These are phyloP conservation scores for Ophiosphaerella narmari DNA, from an alignment of 2,329 filamentous ascomycete species.

Conservation along the genomic window DNA sequence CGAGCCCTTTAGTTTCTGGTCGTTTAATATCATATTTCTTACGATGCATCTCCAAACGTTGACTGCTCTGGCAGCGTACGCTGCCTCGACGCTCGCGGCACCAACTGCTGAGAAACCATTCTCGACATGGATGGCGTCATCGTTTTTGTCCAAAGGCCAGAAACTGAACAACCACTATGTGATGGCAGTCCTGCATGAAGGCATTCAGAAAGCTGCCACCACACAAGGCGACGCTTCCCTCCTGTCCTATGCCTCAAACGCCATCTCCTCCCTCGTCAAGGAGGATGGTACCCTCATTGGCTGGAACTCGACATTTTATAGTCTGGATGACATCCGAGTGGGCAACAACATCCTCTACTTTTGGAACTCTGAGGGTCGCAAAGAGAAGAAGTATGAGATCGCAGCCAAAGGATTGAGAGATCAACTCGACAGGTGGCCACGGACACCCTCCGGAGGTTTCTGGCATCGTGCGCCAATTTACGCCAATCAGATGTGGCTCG, in stretches of 20 bases:
- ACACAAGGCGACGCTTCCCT: constrained; percentile 52
- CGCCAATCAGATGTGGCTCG: constrained; percentile 62
- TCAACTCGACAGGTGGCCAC: constrained; percentile 56
- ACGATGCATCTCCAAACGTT: constrained; percentile 33
- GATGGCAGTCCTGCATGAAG: constrained; percentile 54
- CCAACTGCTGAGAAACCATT: constrained; percentile 28
- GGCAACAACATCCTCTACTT: constrained; percentile 60
- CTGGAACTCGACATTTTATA: constrained; percentile 56
- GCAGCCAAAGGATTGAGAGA: constrained; percentile 54
- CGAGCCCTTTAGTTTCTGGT: neutral
- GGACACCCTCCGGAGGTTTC: constrained; percentile 58
- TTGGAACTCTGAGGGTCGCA: constrained; percentile 47
- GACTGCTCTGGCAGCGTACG: constrained; percentile 24
- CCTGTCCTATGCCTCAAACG: constrained; percentile 50
- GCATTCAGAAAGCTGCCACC: constrained; percentile 53
- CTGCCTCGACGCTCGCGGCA: constrained; percentile 28
- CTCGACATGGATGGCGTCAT: constrained; percentile 53
- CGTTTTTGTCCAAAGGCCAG: constrained; percentile 51
- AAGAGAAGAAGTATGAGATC: constrained; percentile 54
- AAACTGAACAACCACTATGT: constrained; percentile 51
- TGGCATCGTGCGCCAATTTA: constrained; percentile 58
- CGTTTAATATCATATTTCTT: constrained; percentile 1
- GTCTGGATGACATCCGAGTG: constrained; percentile 56
- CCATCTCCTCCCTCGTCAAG: constrained; percentile 55
- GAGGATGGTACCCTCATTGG: constrained; percentile 54